Base-by-base conservation (phyloP, 148 eudicot genomes). In the Amaranthus hypochondriacus region DNA sequence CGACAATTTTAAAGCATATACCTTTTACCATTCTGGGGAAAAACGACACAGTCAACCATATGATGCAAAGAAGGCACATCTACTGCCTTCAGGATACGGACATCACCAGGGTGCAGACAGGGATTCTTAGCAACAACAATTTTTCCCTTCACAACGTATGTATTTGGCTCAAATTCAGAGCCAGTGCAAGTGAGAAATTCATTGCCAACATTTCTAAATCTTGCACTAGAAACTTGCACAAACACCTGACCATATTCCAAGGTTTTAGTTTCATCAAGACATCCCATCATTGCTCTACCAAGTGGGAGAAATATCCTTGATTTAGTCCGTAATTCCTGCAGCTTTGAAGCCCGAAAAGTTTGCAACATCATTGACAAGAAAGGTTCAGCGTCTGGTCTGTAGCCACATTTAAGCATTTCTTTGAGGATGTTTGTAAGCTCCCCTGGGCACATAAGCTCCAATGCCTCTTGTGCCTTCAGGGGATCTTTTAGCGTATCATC, bases 41-140 rank as follows among this genome's bases (percentile, higher is more conserved):
- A 90, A 61, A 88, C 92, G n/a, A 90, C 82, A 59, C 96, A 90
- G 60, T 90, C 92, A 71, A 88, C 87, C 96, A 90, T 88, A 76
- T 88, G 96, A 48, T 56, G 81, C 69, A 90, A 81, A 54, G 86
- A 80, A 15, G 88, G 90, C 56, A 86, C 89, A 75, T 88, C 71
- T 42, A 90, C 84, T 7, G 92, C 96, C 62, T 13, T 77, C 28
- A 90, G 69, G 67, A 86, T 84, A 67, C 92, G 96, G 18, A 88
- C 81, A 73, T 90, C 96, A 48, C 96, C 96, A 13, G 96, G 96
- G 49, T 90, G 96, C 69, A 90, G 77, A 63, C 96, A 90, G 9
- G 96, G 96, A 79, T 90, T 90, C 81, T 90, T 90, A 1, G 96
- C 96, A 68, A 90, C 92, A 21, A 83, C 87, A 15, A 90, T 86